Evolutionary conservation across 768 basidiomycete species (phyloP).

Genomic region (Hygrocybe coccinea): DNA sequence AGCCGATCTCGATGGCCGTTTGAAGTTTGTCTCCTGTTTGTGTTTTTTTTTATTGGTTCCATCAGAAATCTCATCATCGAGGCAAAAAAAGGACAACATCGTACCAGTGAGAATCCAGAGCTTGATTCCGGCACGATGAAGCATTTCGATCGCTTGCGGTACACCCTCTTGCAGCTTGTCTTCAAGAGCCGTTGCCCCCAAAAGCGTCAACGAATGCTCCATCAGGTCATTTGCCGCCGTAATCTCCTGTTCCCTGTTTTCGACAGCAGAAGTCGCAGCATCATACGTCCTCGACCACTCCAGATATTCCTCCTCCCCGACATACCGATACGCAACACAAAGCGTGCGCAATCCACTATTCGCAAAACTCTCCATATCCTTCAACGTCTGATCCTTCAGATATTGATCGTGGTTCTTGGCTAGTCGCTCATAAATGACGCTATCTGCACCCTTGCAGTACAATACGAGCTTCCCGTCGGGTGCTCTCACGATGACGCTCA

Average conservation of each 20-base stretch:
- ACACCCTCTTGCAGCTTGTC: conserved; percentile 98
- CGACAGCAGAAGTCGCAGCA: conserved; percentile 67
- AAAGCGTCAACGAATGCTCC: conserved; percentile 75
- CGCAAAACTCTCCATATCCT: conserved; percentile 91
- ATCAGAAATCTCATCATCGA: neutral
- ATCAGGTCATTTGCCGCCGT: conserved; percentile 82
- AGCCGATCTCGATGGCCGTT: conserved; percentile 97
- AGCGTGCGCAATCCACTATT: conserved; percentile 89
- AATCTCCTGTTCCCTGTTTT: conserved; percentile 85
- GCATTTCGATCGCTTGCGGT: conserved; percentile 87
- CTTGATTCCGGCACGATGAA: conserved; percentile 94
- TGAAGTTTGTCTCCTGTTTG: conserved; percentile 86
- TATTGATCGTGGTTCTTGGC: conserved; percentile 66
- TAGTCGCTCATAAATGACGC: conserved; percentile 86
- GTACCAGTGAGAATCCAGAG: conserved; percentile 93
- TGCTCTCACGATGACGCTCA: conserved; percentile 86
- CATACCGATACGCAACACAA: conserved; percentile 76
- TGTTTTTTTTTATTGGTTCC: neutral
- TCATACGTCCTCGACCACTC: conserved; percentile 80
- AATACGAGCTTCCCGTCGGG: conserved; percentile 79
- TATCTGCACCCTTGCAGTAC: conserved; percentile 97
- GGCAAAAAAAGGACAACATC: neutral
- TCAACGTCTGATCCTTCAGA: conserved; percentile 71
- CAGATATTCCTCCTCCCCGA: conserved; percentile 80
- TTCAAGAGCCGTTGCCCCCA: conserved; percentile 94